Percentiles rank a stretch among this genome's conserved stretches.
phyloP scores from a whole-genome alignment of 2,329 filamentous ascomycete genomes.

The Neophaeococcomyces aloes region DNA sequence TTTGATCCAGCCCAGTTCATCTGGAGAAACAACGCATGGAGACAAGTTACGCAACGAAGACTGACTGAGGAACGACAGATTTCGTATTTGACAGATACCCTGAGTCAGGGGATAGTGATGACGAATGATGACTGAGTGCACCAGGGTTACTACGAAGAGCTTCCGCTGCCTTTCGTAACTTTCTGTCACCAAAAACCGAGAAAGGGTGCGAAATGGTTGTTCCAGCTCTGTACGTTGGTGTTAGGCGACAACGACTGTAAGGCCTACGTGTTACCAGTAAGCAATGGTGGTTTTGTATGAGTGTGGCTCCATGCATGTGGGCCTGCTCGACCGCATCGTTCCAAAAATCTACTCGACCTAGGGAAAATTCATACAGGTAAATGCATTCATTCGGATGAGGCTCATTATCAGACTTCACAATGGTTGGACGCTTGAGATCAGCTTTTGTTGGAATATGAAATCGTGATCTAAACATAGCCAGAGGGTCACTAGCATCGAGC shows the following conservation, averaged over 20 bases:
- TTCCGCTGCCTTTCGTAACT: no score
- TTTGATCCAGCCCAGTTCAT: not conserved
- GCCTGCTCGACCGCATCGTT: no score
- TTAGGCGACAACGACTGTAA: no score
- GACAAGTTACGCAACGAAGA: not conserved
- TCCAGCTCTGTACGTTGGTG: no score
- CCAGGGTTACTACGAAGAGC: no score
- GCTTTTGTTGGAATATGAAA: constrained; percentile 68
- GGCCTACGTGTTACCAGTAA: no score
- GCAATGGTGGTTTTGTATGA: no score
- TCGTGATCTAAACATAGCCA: constrained; percentile 53
- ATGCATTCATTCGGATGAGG: constrained; percentile 38
- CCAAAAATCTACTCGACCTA: no score
- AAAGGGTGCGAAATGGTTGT: no score
- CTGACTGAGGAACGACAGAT: constrained; percentile 5
- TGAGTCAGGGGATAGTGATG: constrained; percentile 20
- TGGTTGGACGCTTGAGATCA: constrained; percentile 55
- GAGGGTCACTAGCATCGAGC: constrained; percentile 52
- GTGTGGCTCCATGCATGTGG: no score
- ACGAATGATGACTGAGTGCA: constrained; percentile 12
- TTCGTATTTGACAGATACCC: constrained; percentile 20
- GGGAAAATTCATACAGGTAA: constrained; percentile 84
- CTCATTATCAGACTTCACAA: constrained; percentile 32
- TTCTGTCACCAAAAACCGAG: no score
- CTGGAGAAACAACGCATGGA: no score